Percentiles rank a stretch among this genome's conserved stretches.
Conservation (phyloP, 495 filamentous ascomycete genomes). For the Aspergillus taichungensis region DNA sequence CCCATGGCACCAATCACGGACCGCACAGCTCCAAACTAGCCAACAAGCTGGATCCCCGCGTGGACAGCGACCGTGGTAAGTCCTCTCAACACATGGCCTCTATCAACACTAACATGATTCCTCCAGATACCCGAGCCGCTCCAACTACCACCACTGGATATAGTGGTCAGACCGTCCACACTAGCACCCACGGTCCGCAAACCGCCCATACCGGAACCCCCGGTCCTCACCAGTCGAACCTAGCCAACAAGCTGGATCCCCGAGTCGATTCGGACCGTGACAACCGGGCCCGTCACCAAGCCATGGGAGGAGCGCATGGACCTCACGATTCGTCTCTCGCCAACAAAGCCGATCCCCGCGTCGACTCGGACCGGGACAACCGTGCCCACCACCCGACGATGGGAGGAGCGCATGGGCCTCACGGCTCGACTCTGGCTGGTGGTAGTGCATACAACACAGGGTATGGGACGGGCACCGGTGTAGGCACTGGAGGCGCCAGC, state of each 20-base stretch:
- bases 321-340: conserved; percentile 36
- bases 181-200: no score
- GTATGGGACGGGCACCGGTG: no score
- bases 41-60: conserved; percentile 31
- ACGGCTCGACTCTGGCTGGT: not conserved
- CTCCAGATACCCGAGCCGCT: conserved; percentile 1
- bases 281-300: conserved; percentile 7
- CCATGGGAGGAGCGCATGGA: conserved; percentile 12
- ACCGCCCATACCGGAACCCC: not conserved
- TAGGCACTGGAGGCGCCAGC: no score
- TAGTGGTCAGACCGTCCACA: not conserved
- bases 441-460: no score
- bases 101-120: conserved; percentile 6
- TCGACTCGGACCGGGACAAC: conserved; percentile 22
- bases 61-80: conserved; percentile 20
- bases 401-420: not conserved
- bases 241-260: conserved; percentile 39
- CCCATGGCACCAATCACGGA: conserved; percentile 5
- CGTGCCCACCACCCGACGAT: conserved; percentile 3
- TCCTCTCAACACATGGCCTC: conserved; percentile 20
- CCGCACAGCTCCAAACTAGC: conserved; percentile 11
- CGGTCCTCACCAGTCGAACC: conserved; percentile 8
- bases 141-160: conserved; percentile 4
- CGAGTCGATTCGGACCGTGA: conserved; percentile 28
- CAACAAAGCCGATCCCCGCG: conserved; percentile 43